Base-by-base conservation (phyloP, 2,329 filamentous ascomycete species). In the Ramichloridium luteum region DNA sequence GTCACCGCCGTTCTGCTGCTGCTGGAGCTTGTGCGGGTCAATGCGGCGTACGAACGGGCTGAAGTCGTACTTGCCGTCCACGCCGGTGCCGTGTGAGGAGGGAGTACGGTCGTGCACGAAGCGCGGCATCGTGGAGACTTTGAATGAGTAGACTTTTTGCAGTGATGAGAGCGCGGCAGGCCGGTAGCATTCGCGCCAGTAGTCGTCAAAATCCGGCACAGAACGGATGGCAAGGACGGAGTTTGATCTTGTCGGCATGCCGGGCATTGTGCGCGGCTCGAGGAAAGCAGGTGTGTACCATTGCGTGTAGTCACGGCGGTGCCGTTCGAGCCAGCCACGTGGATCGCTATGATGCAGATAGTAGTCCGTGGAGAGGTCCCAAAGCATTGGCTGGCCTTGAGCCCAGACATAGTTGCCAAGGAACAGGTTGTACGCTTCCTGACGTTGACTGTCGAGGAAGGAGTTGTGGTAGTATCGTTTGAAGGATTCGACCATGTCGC, bases 381-480 rank as follows among this genome's bases (percentile, higher is more conserved):
- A 98, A 2, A 98, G 68, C 83, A 96, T 88, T 0, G 90, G 90
- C 51, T 93, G 79, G 0, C 82, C 85, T 41, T 84, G 76, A 0
- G 71, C 62, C 52, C 85, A 96, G 30, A 86, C 82, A 54, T 98
- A 98, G 51, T 96, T 94, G 5, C 90, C 90, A 1, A 98, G 69
- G 51, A 98, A 98, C 6, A 98, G 65, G 46, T 98, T 98, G 57
- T 96, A 96, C 1, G 90, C 90, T 58, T 98, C 90, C 58, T 98
- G 90, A 17, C 90, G 76, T 53, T 98, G 90, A n/a, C 80, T 86
- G 55, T 98, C 90, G 6, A 98, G 70, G 54, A 98, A 98, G 0
- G 88, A 93, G 52, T 98, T 98, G 60, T 96, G 93, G 58, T 98
- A 98, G 56, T 96, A 98, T 16, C 90, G 74, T 57, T 96, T 98